Base-by-base conservation (phyloP, 164 flowering plant genomes). In the Chloranthus sessilifolius region DNA sequence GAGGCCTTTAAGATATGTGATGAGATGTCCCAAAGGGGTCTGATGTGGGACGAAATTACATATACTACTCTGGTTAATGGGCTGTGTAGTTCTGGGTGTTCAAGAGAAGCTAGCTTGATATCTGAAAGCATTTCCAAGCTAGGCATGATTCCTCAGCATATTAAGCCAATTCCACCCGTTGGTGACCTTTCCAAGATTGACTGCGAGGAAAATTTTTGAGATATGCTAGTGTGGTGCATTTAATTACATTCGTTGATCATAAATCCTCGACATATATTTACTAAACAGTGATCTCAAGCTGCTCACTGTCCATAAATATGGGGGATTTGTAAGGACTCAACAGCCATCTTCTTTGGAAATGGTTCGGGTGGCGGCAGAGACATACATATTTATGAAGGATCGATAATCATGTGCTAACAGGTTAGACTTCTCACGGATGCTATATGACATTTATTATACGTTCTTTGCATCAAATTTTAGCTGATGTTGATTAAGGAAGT, bases 21-120 rank as follows among this genome's bases (percentile, higher is more conserved):
- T 66, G 47, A 52, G 22, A 74, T 77, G 80, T 52, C 74, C 9
- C 52, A 52, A 5, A 50, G 38, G 53, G 83, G 73, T 56, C 28
- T 72, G 29, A 26, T 59, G 26, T 48, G 71, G 47, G 80, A 81
- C 66, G 83, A 75, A 44, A 43, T 77, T 65, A 60, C 78, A 43
- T 73, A 77, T 54, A 77, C 83, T 19, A 65, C 77, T 9, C 68
- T 81, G 66, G 66, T 81, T 61, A 37, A 74, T 57, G 63, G 74
- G 28, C 59, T 68, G 63, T 51, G 28, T 47, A 57, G 36, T 49
- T 47, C 39, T 30, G 59, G 60, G 9, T 50, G 26, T 45, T n/a
- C 46, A 15, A 56, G 37, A 43, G 71, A 61, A 66, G 66, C 66
- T 42, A 35, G 50, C 58, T 61, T 56, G 20, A 40, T 56, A 37